Evolutionary conservation across 2,329 filamentous ascomycete species (phyloP).

Genomic region (Aspergillus flavus): DNA sequence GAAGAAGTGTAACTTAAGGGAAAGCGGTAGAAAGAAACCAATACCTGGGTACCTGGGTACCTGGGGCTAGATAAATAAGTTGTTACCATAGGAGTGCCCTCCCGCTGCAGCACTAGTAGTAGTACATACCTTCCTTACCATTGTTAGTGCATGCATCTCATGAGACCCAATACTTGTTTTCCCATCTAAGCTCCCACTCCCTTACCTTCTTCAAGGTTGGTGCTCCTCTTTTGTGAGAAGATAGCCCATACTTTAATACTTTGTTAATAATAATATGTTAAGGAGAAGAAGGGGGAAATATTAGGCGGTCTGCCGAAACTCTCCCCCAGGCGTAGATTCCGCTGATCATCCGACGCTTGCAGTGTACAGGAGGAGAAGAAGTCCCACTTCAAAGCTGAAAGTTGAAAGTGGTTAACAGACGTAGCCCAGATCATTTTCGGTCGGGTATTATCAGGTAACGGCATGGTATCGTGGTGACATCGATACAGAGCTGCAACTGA

Average conservation of each 20-base stretch:
- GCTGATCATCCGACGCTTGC: slow-evolving; percentile 30
- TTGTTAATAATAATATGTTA: neutral
- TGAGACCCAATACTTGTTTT: neutral
- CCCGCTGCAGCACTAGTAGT: neutral
- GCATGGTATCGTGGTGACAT: neutral
- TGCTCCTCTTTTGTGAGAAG: neutral
- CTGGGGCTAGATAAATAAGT: neutral
- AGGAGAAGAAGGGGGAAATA: slow-evolving; percentile 1
- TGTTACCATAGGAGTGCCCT: neutral
- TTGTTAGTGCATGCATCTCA: neutral
- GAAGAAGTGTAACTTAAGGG: neutral
- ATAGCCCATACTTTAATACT: neutral
- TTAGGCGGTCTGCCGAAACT: slow-evolving; percentile 17
- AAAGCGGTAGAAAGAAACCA: neutral
- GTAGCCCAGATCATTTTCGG: neutral
- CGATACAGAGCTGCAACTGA: neutral
- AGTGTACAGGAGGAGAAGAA: slow-evolving; percentile 6
- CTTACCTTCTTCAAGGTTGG: neutral
- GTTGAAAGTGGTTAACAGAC: neutral
- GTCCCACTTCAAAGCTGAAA: slow-evolving; percentile 13
- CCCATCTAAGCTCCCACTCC: neutral
- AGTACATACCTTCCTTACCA: neutral
- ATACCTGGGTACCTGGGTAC: neutral
- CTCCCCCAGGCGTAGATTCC: slow-evolving; percentile 20
- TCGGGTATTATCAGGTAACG: neutral